Conservation (phyloP, 306 rosid genomes). For the Quercus aquifolioides region DNA sequence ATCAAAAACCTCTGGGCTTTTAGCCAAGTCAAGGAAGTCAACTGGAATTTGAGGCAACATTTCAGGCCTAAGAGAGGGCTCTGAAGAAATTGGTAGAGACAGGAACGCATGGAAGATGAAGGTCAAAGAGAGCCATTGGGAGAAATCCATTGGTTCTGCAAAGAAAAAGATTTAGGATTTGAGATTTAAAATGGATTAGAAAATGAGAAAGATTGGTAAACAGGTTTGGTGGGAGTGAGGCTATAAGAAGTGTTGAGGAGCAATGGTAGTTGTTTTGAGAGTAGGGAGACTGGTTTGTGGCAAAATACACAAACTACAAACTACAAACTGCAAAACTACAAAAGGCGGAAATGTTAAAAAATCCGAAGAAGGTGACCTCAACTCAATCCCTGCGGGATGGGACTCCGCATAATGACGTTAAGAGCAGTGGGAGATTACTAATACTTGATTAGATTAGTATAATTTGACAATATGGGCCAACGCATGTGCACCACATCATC, state of each 20-base stretch:
- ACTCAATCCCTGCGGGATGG: not conserved
- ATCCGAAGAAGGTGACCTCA: not conserved
- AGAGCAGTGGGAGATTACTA: too few species aligned
- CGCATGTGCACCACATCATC: too few species aligned
- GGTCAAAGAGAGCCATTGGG: conserved; percentile 8
- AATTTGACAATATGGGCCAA: too few species aligned
- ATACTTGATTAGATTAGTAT: too few species aligned
- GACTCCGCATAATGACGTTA: too few species aligned
- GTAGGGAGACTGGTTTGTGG: not conserved
- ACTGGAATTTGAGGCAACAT: conserved; percentile 29
- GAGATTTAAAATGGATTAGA: not conserved
- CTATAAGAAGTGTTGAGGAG: not conserved
- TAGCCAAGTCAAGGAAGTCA: conserved; percentile 44
- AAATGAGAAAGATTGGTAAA: not conserved
- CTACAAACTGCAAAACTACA: too few species aligned
- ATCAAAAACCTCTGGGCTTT: conserved; percentile 43
- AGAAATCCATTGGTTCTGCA: conserved; percentile 13
- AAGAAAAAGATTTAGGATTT: not conserved
- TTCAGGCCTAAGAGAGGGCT: conserved; percentile 25
- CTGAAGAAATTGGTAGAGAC: conserved; percentile 27
- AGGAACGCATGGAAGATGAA: conserved; percentile 4
- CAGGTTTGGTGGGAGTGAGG: not conserved
- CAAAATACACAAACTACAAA: not conserved
- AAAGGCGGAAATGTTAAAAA: not conserved
- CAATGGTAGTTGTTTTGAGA: not conserved